Evolutionary conservation across 163 green algal species (phyloP), one percentile per base, ranked within the genome.

Genomic region (Prototheca wickerhamii): DNA sequence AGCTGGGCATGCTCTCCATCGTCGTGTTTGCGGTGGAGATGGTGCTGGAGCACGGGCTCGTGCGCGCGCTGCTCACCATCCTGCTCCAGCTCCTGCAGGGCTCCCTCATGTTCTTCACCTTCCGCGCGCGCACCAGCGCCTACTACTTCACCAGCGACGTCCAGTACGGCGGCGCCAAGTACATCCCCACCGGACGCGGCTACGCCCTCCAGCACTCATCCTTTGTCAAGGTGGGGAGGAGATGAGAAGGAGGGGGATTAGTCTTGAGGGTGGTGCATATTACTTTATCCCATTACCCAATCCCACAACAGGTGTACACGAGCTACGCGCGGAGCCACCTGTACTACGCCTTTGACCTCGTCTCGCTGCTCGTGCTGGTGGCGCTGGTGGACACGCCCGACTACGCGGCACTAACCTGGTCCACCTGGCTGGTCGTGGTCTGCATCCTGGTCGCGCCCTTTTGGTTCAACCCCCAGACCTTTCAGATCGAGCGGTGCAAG

Each of bases 41-140:
- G 58, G 52, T 85, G 30, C 56, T 86, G 58, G 79, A 84, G 63
- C 61, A 64, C 29, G 79, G 79, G 28, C 28, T 85, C 20, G 57
- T 61, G 49, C 68, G 69, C n/a, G 69, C 67, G 28, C 31, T 79
- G 30, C 70, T 34, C 29, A 75, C 74, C 25, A 61, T 84, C 5
- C 21, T 84, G 2, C 31, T 67, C 32, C 71, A 79, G 58, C 56
- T 80, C 8, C 23, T 82, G 5, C 63, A 73, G 46, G 74, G 86
- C 37, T 88, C 82, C 3, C 72, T 92, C 26, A 58, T 83, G 28
- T 94, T 94, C 79, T 89, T 87, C 78, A 86, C 90, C 60, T 91
- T 94, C 74, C 79, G 84, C 63, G 70, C 84, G 54, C 76, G 84
- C 64, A 91, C 86, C 12, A 83, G 75, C 23, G 78, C 75, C 28